Base-by-base conservation (phyloP, 2,329 filamentous ascomycete species). In the Botryosphaeria dothidea region DNA sequence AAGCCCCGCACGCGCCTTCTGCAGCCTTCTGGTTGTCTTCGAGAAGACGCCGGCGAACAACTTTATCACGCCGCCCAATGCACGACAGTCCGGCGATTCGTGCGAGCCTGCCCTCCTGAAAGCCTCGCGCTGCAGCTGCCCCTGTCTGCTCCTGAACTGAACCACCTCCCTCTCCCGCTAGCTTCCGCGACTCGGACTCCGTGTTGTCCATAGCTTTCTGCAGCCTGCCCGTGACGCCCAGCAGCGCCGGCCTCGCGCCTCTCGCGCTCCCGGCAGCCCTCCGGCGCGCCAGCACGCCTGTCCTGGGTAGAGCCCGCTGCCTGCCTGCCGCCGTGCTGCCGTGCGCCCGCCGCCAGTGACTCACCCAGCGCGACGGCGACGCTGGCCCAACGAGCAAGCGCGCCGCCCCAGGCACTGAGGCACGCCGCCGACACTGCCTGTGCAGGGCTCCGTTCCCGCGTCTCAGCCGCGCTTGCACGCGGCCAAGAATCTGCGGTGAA, bases 11-110 rank as follows among this genome's bases (percentile, higher is more conserved):
- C 31, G 31, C 38, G 34, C 61, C 58, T 62, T 52, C 61, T 63
- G 61, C 61, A 27, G 48, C 23, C 62, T 64, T 64, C 62, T 64
- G 49, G 51, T 13, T 43, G 49, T 48, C 36, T 64, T 64, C 62
- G 34, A 56, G 62, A 64, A 64, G 62, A 46, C 49, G 49, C 62
- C 45, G 58, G 43, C 27, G 62, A 64, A 64, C 62, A 64, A 64
- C 62, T 64, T 64, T 64, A 64, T 57, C 62, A 45, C 49, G 49
- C 38, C 61, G 54, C 54, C 36, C 36, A 29, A 25, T 60, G 56
- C 56, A 60, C 56, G 56, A 60, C 56, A 60, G 56, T n/a, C 56
- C 41, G 56, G 38, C 41, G 54, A 58, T 58, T 58, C 54, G 54
- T 58, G 54, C 54, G 23, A 38, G 52, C 36, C 56, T 29, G 56